Percentiles rank a stretch among this genome's conserved stretches.
phyloP scores from a whole-genome alignment of 1,284 basidiomycete genomes.

The Macrocystidia cucumis region DNA sequence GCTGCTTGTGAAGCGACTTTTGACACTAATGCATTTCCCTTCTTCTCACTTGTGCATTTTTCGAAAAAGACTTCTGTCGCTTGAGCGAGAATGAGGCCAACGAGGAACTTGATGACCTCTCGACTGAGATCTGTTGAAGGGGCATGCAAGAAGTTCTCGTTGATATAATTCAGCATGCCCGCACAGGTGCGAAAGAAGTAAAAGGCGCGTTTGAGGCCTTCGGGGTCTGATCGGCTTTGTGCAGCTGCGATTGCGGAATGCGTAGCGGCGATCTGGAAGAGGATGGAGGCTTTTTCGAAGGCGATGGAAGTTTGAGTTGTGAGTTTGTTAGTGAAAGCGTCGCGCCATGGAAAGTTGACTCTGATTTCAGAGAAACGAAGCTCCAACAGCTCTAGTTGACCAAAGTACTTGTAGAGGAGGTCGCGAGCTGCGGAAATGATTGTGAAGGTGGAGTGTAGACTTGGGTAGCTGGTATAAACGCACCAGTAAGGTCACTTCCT shows the following conservation, averaged over 20 bases:
- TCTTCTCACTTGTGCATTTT: conserved; percentile 90
- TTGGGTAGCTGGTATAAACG: conserved; percentile 20
- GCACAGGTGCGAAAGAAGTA: conserved; percentile 90
- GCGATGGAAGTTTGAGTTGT: conserved; percentile 96
- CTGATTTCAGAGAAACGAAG: conserved; percentile 95
- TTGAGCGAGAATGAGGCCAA: conserved; percentile 84
- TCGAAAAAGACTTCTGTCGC: conserved; percentile 96
- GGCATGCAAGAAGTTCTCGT: conserved; percentile 98
- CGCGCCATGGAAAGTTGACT: conserved; percentile 94
- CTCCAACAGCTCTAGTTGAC: conserved; percentile 96
- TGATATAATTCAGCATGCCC: conserved; percentile 98
- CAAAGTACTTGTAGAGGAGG: conserved; percentile 98
- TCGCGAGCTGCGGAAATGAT: conserved; percentile 58
- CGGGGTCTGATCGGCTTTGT: conserved; percentile 80
- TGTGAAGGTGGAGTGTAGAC: background rate
- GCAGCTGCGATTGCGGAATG: conserved; percentile 86
- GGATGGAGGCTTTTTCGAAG: conserved; percentile 96
- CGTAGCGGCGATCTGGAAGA: conserved; percentile 94
- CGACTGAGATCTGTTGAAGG: conserved; percentile 95
- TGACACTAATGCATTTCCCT: conserved; percentile 70
- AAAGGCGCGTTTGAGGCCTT: conserved; percentile 94
- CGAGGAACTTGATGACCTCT: conserved; percentile 87
- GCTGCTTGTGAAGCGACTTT: conserved; percentile 87
- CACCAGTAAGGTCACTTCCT: conserved; percentile 88
- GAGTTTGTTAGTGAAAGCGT: conserved; percentile 91